phyloP scores from a whole-genome alignment of 2,329 filamentous ascomycete genomes.

The Pleurostoma richardsiae region DNA sequence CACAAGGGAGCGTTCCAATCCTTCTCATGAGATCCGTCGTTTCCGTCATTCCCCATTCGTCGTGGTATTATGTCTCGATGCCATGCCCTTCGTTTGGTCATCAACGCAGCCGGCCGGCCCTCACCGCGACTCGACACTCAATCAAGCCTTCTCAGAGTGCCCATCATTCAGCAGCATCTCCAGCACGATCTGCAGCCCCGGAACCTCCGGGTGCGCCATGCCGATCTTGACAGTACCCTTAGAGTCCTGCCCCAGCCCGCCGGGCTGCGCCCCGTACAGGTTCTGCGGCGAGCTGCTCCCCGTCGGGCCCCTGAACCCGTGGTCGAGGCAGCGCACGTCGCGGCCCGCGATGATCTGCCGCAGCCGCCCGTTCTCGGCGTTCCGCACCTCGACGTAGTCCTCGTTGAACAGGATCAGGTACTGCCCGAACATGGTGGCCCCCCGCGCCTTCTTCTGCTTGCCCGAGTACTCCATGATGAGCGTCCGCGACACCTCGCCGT shows the following conservation, averaged over 20 bases:
- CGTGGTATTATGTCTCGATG: no score
- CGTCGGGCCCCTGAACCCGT: conserved; percentile 63
- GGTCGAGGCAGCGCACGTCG: conserved; percentile 86
- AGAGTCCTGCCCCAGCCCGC: conserved; percentile 30
- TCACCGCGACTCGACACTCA: no score
- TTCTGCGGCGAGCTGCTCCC: conserved; percentile 29
- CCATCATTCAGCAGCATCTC: conserved; percentile 92
- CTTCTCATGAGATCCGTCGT: no score
- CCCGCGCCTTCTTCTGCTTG: conserved; percentile 69
- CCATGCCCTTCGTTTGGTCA: no score
- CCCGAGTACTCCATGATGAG: conserved; percentile 99
- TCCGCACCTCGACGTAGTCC: conserved; percentile 95
- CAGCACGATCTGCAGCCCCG: conserved; percentile 80
- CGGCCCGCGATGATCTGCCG: conserved; percentile 91
- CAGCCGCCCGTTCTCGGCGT: conserved; percentile 89
- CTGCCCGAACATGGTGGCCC: conserved; percentile 83
- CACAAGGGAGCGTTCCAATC: no score
- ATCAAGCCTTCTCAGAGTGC: conserved; percentile 45
- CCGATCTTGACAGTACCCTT: conserved; percentile 85
- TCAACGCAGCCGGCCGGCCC: no score
- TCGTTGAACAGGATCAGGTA: conserved; percentile 92
- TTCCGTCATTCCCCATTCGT: no score
- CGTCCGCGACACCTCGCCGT: conserved; percentile 88
- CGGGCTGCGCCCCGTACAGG: conserved; percentile 2
- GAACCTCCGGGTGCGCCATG: conserved; percentile 88